These are phyloP conservation scores for Eutypa lata DNA, from an alignment of 2,329 filamentous ascomycete genomes.

Conservation along the genomic window DNA sequence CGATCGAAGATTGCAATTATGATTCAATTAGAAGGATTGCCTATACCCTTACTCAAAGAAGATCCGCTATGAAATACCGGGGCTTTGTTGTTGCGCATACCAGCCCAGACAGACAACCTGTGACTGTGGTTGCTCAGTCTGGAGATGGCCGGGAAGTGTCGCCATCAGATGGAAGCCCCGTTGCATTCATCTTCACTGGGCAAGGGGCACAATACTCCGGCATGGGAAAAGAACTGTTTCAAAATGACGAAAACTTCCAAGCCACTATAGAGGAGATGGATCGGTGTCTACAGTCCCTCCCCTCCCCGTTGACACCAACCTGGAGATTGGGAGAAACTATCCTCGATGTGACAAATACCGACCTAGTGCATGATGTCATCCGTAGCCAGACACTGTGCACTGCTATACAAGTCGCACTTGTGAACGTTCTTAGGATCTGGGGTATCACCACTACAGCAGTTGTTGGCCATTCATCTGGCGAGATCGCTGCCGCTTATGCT, in stretches of 20 bases:
- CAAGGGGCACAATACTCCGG: constrained; percentile 28
- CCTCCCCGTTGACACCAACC: background rate
- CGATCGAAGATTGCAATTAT: too few species aligned
- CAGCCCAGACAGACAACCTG: background rate
- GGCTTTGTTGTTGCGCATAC: too few species aligned
- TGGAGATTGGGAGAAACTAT: constrained; percentile 14
- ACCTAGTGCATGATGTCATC: constrained; percentile 5
- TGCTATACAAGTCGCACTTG: constrained; percentile 20
- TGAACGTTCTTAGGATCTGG: constrained; percentile 11
- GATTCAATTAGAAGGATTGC: too few species aligned
- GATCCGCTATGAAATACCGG: too few species aligned
- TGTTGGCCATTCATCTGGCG: constrained; percentile 30
- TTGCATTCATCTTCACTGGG: constrained; percentile 22
- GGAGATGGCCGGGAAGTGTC: background rate
- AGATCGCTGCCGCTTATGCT: constrained; percentile 41
- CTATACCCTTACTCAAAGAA: too few species aligned
- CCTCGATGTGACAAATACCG: background rate
- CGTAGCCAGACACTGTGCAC: constrained; percentile 19
- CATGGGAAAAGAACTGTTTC: constrained; percentile 29
- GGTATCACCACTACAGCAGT: constrained; percentile 6
- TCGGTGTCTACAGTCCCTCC: constrained; percentile 1
- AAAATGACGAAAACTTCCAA: constrained; percentile 10
- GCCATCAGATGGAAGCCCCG: background rate
- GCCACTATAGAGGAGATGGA: constrained; percentile 14
- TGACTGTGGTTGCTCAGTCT: background rate